Percentiles rank a stretch among this genome's conserved stretches.
These are phyloP conservation scores for Phytophthora foliorum DNA, from an alignment of 352 stramenopile species.

Conservation along the genomic window DNA sequence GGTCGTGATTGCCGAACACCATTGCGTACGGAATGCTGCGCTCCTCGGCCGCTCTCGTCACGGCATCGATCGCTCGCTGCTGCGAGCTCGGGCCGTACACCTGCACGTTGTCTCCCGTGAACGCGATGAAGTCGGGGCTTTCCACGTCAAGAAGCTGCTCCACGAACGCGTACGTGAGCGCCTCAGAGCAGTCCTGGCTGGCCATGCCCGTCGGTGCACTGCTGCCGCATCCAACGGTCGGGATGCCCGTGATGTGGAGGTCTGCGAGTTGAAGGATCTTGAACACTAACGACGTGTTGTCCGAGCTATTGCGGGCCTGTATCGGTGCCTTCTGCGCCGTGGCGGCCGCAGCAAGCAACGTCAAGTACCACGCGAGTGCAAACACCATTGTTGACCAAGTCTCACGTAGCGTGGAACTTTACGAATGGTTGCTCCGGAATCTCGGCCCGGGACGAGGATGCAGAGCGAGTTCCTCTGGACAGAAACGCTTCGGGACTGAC, in stretches of 20 bases:
- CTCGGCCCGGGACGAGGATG: conserved; percentile 1
- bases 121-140: conserved; percentile 65
- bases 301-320: conserved; percentile 30
- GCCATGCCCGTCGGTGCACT: conserved; percentile 33
- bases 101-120: conserved; percentile 68
- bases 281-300: conserved; percentile 44
- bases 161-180: conserved; percentile 55
- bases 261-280: conserved; percentile 71
- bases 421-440: conserved; percentile 29
- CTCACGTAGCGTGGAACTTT: conserved; percentile 19
- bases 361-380: background rate
- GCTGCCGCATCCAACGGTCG: conserved; percentile 38
- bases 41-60: conserved; percentile 42
- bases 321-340: conserved; percentile 30
- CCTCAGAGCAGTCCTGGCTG: conserved; percentile 51
- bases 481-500: conserved; percentile 10
- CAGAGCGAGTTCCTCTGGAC: too few relatives aligned
- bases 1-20: conserved; percentile 74
- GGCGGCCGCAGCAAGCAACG: background rate
- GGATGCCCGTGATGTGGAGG: conserved; percentile 61
- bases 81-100: conserved; percentile 33
- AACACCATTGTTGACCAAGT: conserved; percentile 25
- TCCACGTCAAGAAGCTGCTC: conserved; percentile 59
- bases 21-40: conserved; percentile 63
- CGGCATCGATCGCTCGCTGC: conserved; percentile 49